These are phyloP conservation scores for Suillus ampliporus DNA, from an alignment of 768 basidiomycete genomes.

Conservation along the genomic window DNA sequence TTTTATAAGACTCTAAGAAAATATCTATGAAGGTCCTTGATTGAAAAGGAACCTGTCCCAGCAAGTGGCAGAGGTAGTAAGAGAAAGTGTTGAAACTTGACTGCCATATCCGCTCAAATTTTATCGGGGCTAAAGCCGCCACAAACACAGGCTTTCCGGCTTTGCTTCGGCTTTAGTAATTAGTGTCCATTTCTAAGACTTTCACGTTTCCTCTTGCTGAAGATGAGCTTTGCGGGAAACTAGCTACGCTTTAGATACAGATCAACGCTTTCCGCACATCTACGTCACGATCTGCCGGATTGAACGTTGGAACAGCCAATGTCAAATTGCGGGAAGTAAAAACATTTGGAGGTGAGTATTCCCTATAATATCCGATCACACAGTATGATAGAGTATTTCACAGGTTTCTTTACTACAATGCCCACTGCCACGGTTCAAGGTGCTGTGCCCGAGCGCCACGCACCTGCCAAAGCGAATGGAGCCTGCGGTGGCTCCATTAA, in stretches of 20 bases:
- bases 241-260: not conserved
- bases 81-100: not conserved
- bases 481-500: not conserved
- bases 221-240: not conserved
- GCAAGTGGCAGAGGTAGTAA: not conserved
- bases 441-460: not conserved
- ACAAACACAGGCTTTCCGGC: not conserved
- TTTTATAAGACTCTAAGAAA: conserved; percentile 22
- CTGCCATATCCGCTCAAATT: not conserved
- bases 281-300: not conserved
- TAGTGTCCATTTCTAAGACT: not conserved
- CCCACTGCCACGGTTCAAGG: not conserved
- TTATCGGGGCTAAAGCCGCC: not conserved
- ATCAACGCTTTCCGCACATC: not conserved
- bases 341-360: not conserved
- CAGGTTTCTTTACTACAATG: conserved; percentile 10
- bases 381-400: not conserved
- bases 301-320: not conserved
- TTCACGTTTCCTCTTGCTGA: not conserved
- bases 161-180: not conserved
- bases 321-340: conserved; percentile 4
- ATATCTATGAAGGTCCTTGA: not conserved
- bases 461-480: not conserved
- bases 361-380: not conserved
- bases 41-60: not conserved